Base-by-base conservation (phyloP, 2,329 filamentous ascomycete genomes). In the Apiospora aurea region DNA sequence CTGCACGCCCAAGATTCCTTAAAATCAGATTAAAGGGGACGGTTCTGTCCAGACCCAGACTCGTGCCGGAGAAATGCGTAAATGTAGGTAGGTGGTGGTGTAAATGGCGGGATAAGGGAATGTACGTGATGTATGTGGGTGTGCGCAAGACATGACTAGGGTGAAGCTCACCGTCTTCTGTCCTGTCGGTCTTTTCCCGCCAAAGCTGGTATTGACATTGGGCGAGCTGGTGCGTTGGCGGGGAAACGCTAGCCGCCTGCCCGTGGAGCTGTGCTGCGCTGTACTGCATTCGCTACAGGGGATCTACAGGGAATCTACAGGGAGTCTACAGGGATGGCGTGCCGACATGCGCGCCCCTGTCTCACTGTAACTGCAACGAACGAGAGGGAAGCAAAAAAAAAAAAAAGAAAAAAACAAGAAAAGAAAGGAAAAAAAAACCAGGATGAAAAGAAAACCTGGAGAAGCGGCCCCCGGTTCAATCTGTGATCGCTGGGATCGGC, bases 51-150 rank as follows among this genome's bases (percentile, higher is more conserved):
- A 64, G 57, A 53, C 24, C n/a, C 13, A 29, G 26, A n/a, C 2
- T 21, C 18, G 8, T 21, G 53, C 38, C 53, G 57, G 29, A 8
- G n/a, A 64, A 64, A 64, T 38, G 57, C 14, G 57, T 64, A 64
- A 64, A 41, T 41, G 57, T 64, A 64, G 34, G 34, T 38, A 38
- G 34, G 34, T 29, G 26, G 34, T 29, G 26, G 26, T 64, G 57
- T 10, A 41, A 41, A 41, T 41, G 57, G 57, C 10, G 21, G 57
- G 34, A 64, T 64, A 41, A 64, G 34, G 34, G 57, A 64, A 64
- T 64, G 57, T 41, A 64, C 34, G 57, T 64, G 57, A 64, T 64
- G 57, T 64, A 64, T 38, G 57, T 41, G 53, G 51, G 34, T 64
- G 57, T 64, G 34, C 34, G 34, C 57, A 64, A 41, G 57, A n/a